A percentile compares a stretch with the other conserved stretches of the same genome.
These are phyloP conservation scores for Eragrostis nindensis DNA, from an alignment of 176 grass and related monocot species.

Conservation along the genomic window DNA sequence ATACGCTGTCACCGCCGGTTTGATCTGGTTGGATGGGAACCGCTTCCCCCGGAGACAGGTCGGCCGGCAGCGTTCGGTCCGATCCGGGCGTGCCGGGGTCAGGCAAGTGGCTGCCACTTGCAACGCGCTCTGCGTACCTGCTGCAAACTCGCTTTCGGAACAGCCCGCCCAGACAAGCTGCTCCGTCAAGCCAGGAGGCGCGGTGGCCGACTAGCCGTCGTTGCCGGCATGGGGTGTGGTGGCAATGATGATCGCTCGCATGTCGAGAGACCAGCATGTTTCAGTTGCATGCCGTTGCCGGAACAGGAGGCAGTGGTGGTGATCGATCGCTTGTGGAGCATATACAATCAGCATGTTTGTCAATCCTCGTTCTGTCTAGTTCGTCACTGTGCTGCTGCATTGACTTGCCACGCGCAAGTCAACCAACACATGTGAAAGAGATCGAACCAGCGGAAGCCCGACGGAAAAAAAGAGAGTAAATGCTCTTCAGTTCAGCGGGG, in stretches of 20 bases:
- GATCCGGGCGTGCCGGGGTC: too few relatives aligned
- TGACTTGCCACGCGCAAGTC: too few relatives aligned
- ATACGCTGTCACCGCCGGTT: too few relatives aligned
- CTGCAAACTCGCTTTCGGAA: neutral
- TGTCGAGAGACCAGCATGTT: too few relatives aligned
- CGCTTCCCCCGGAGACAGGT: neutral
- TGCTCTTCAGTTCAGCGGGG: too few relatives aligned
- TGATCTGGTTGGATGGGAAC: neutral
- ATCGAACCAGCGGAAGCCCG: too few relatives aligned
- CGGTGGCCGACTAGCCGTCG: slow-evolving; percentile 10
- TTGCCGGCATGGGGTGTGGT: neutral
- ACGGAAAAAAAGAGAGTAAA: too few relatives aligned
- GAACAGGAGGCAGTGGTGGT: too few relatives aligned
- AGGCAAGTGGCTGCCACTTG: neutral
- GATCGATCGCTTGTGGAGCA: too few relatives aligned
- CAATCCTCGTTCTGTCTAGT: neutral
- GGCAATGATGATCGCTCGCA: neutral
- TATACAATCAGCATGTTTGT: neutral
- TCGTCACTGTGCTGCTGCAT: neutral
- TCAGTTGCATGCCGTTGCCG: too few relatives aligned
- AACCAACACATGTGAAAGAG: too few relatives aligned
- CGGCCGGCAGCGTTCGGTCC: neutral
- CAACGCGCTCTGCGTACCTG: neutral
- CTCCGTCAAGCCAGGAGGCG: neutral
- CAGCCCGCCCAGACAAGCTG: neutral